Evolutionary conservation across 2,329 filamentous ascomycete species (phyloP).

Genomic region (Teratosphaeria destructans): DNA sequence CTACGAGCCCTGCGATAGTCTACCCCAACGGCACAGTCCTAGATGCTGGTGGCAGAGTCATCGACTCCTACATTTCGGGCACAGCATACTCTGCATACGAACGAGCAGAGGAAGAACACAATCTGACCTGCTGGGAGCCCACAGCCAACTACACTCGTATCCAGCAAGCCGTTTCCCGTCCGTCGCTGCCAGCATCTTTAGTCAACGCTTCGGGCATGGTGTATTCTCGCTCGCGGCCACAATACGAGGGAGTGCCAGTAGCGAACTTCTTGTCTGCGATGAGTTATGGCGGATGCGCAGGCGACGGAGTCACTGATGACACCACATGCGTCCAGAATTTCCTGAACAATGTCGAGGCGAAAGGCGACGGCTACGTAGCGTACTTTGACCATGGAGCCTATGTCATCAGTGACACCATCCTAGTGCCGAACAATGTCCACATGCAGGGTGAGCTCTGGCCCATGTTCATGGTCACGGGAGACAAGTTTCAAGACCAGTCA

Average conservation of each 20-base stretch:
- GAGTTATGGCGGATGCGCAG: conserved; percentile 49
- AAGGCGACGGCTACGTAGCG: conserved; percentile 42
- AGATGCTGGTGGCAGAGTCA: conserved; percentile 55
- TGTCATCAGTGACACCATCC: conserved; percentile 44
- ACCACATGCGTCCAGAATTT: conserved; percentile 72
- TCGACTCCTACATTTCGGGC: conserved; percentile 63
- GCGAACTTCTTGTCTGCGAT: conserved; percentile 60
- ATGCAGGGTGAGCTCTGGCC: conserved; percentile 49
- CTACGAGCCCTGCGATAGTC: conserved; percentile 50
- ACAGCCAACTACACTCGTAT: conserved; percentile 15
- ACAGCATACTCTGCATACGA: conserved; percentile 47
- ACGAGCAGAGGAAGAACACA: conserved; percentile 20
- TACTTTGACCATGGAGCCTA: conserved; percentile 57
- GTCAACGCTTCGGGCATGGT: conserved; percentile 55
- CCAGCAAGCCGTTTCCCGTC: conserved; percentile 29
- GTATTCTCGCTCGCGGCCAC: conserved; percentile 75
- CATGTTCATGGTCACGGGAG: conserved; percentile 61
- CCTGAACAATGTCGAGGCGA: conserved; percentile 51
- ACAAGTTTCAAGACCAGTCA: conserved; percentile 61
- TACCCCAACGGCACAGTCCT: conserved; percentile 48
- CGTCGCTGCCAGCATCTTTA: conserved; percentile 57
- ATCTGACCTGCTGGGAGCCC: conserved; percentile 21
- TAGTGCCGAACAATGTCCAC: conserved; percentile 38
- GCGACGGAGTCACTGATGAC: conserved; percentile 78
- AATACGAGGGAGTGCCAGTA: conserved; percentile 61